Evolutionary conservation across 2,329 filamentous ascomycete species (phyloP).

Genomic region (Tolypocladium capitatum): DNA sequence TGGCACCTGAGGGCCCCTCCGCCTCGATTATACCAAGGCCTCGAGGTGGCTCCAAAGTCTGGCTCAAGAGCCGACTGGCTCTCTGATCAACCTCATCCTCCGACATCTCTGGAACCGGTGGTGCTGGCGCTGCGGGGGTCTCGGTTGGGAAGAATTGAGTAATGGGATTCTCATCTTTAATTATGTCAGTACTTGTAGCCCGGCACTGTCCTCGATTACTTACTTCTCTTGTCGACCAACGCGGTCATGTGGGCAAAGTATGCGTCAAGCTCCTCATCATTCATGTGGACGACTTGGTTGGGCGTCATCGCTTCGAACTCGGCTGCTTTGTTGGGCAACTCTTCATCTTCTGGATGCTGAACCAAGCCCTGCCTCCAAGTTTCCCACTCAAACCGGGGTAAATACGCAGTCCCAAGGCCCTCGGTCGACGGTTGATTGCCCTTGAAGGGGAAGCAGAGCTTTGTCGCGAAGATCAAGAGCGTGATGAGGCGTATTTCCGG

Average conservation of each 20-base stretch:
- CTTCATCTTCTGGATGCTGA: slow-evolving; percentile 5
- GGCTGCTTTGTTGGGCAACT: slow-evolving; percentile 4
- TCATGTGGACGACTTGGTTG: slow-evolving; percentile 49
- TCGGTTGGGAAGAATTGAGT: slow-evolving; percentile 23
- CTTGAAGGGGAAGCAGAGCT: slow-evolving; percentile 68
- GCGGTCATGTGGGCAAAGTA: slow-evolving; percentile 40
- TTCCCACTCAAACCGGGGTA: slow-evolving; percentile 50
- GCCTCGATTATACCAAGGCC: too few relatives aligned
- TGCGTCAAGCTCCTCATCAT: slow-evolving; percentile 44
- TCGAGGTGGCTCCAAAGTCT: slow-evolving; percentile 4
- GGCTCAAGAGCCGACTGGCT: slow-evolving; percentile 9
- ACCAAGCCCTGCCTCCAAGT: slow-evolving; percentile 47
- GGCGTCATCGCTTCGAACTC: slow-evolving; percentile 44
- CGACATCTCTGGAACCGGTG: slow-evolving; percentile 8
- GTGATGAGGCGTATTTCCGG: slow-evolving; percentile 66
- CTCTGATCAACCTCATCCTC: slow-evolving; percentile 13
- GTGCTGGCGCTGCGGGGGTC: slow-evolving; percentile 6
- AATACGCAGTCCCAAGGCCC: neutral
- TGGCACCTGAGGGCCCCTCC: neutral
- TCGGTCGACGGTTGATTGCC: slow-evolving; percentile 27
- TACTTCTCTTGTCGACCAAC: slow-evolving; percentile 20
- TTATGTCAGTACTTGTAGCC: neutral
- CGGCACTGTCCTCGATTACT: neutral
- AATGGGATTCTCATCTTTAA: slow-evolving; percentile 14
- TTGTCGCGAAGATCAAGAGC: slow-evolving; percentile 61